These are phyloP conservation scores for Ilyonectria mors-panacis DNA, from an alignment of 2,329 filamentous ascomycete species.

Conservation along the genomic window DNA sequence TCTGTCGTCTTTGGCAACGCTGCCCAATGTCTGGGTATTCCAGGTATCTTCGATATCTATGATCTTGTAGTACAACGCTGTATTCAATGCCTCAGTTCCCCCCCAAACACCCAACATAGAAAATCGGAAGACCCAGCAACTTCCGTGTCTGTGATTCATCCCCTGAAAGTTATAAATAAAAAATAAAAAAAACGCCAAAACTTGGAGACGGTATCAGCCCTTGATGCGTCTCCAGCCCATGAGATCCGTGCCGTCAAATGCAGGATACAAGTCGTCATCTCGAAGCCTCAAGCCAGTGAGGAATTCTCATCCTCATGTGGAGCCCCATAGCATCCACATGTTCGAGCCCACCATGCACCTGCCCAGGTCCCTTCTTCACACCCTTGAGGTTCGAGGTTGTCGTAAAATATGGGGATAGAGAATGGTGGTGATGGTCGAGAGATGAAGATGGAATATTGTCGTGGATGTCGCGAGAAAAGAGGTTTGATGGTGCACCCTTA, in stretches of 20 bases:
- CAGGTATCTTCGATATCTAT: constrained; percentile 42
- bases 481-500: constrained; percentile 11
- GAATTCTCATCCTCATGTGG: constrained; percentile 28
- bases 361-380: constrained; percentile 12
- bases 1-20: constrained; percentile 19
- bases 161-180: constrained; percentile 11
- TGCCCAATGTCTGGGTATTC: constrained; percentile 36
- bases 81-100: constrained; percentile 30
- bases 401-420: constrained; percentile 10
- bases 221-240: constrained; percentile 64
- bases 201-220: constrained; percentile 68
- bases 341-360: not conserved
- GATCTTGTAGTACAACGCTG: constrained; percentile 36
- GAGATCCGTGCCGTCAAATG: constrained; percentile 46
- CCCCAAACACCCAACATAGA: constrained; percentile 24
- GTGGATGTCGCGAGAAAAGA: not conserved
- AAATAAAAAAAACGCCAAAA: constrained; percentile 46
- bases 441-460: constrained; percentile 7
- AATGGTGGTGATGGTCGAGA: constrained; percentile 18
- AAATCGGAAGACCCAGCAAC: not conserved
- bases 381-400: constrained; percentile 24
- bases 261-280: constrained; percentile 39
- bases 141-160: constrained; percentile 2
- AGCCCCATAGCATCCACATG: not conserved
- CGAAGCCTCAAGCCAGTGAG: constrained; percentile 31